phyloP scores from a whole-genome alignment of 2,329 filamentous ascomycete species.

The Penicillium sp. region DNA sequence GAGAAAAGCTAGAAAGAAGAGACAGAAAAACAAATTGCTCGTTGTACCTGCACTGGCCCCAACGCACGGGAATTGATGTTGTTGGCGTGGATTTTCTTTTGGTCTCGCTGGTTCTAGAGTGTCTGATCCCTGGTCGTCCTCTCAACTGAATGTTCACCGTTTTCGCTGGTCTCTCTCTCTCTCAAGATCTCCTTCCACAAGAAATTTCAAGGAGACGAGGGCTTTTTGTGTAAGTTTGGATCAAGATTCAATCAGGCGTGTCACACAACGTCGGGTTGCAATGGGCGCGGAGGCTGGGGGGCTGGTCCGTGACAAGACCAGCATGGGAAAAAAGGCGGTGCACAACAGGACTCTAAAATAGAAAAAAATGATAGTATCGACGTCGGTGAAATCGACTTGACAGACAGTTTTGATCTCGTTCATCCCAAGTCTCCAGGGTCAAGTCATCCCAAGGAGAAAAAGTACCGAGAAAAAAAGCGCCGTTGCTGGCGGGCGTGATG shows the following conservation, averaged over 20 bases:
- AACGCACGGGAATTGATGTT: not conserved
- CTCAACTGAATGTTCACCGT: not conserved
- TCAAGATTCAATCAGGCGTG: conserved; percentile 17
- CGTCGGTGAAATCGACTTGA: conserved; percentile 20
- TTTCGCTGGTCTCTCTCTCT: not conserved
- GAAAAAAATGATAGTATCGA: not conserved
- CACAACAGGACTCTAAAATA: conserved; percentile 2
- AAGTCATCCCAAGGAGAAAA: conserved; percentile 6
- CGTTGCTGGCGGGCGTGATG: conserved; percentile 14
- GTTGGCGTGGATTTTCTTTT: not conserved
- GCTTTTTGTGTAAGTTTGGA: conserved; percentile 6
- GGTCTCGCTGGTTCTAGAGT: not conserved
- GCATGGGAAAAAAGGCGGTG: conserved; percentile 24
- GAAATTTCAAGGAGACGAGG: conserved; percentile 4
- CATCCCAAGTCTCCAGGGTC: conserved; percentile 11
- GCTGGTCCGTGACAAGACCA: conserved; percentile 22
- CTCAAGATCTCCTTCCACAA: not conserved
- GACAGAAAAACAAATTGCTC: not conserved
- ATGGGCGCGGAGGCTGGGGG: conserved; percentile 27
- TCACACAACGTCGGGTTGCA: conserved; percentile 30
- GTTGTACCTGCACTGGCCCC: conserved; percentile 2
- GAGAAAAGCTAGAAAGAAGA: not conserved
- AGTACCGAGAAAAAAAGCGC: conserved; percentile 7
- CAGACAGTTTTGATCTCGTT: conserved; percentile 4
- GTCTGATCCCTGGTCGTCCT: not conserved